These are phyloP conservation scores for Sphagnum magellanicum DNA, from an alignment of 228 moss, liverwort and hornwort genomes.

Conservation along the genomic window DNA sequence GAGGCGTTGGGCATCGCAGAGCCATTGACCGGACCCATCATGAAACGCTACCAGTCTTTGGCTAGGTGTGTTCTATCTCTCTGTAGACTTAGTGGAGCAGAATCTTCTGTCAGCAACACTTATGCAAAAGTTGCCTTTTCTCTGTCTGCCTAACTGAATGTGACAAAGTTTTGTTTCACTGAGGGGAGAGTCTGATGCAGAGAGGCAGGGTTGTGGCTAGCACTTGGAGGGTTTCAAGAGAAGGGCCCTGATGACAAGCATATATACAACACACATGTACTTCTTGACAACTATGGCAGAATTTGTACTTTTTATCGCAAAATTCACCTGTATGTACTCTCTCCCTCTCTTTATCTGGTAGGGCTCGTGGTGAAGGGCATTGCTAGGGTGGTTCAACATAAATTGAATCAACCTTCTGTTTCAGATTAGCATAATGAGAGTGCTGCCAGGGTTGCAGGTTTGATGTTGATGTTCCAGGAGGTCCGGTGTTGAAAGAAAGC, in stretches of 20 bases:
- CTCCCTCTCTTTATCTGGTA: conserved; percentile 1
- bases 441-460: conserved; percentile 31
- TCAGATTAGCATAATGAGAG: neutral
- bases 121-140: neutral
- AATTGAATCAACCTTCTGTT: neutral
- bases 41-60: conserved; percentile 68
- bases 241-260: conserved; percentile 69
- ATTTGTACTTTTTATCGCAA: conserved; percentile 76
- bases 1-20: conserved; percentile 74
- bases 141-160: neutral
- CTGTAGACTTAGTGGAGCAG: neutral
- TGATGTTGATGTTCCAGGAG: conserved; percentile 90
- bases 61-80: conserved; percentile 44
- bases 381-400: neutral
- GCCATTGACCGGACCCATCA: conserved; percentile 77
- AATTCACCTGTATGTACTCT: conserved; percentile 58
- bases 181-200: conserved; percentile 31
- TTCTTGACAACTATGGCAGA: conserved; percentile 65
- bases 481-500: conserved; percentile 87
- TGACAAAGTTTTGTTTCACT: neutral
- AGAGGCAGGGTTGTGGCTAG: conserved; percentile 84
- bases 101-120: neutral
- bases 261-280: conserved; percentile 80
- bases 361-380: neutral
- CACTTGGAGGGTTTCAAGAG: conserved; percentile 97